Evolutionary conservation across 805 yeast genomes (phyloP).

Genomic region (Lachancea dasiensis): DNA sequence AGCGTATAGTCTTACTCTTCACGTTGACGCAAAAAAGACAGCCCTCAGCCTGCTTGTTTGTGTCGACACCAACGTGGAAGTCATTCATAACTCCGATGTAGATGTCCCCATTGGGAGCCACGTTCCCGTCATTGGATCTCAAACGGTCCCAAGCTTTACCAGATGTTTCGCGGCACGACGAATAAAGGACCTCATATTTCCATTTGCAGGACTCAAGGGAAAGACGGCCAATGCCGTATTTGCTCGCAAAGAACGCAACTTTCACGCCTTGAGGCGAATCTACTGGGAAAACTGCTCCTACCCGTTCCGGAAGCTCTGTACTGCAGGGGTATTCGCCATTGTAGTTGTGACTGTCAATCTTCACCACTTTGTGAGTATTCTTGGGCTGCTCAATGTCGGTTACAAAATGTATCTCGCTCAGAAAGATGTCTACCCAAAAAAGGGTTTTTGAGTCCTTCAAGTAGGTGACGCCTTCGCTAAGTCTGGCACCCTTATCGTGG

Average conservation of each 20-base stretch:
- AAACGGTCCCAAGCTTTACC: conserved; percentile 28
- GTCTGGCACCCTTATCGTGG: conserved; percentile 28
- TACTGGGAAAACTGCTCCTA: conserved; percentile 74
- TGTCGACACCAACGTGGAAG: conserved; percentile 34
- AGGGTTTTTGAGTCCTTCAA: conserved; percentile 47
- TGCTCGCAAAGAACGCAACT: conserved; percentile 53
- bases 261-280: conserved; percentile 33
- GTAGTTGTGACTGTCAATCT: conserved; percentile 36
- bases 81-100: conserved; percentile 80
- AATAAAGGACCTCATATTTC: conserved; percentile 35
- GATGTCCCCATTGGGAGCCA: conserved; percentile 65
- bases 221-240: conserved; percentile 56
- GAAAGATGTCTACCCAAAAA: conserved; percentile 39
- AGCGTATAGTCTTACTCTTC: conserved; percentile 23
- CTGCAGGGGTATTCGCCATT: conserved; percentile 25
- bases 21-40: conserved; percentile 41
- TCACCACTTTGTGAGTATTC: conserved; percentile 22
- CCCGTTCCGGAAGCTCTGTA: conserved; percentile 32
- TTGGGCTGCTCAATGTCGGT: conserved; percentile 18
- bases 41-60: conserved; percentile 44
- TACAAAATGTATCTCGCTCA: conserved; percentile 34
- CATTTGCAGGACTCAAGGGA: conserved; percentile 38
- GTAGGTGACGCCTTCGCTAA: conserved; percentile 65
- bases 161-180: conserved; percentile 30
- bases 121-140: conserved; percentile 78